Evolutionary conservation across 768 basidiomycete genomes (phyloP).

Genomic region (Cubamyces lactineus): DNA sequence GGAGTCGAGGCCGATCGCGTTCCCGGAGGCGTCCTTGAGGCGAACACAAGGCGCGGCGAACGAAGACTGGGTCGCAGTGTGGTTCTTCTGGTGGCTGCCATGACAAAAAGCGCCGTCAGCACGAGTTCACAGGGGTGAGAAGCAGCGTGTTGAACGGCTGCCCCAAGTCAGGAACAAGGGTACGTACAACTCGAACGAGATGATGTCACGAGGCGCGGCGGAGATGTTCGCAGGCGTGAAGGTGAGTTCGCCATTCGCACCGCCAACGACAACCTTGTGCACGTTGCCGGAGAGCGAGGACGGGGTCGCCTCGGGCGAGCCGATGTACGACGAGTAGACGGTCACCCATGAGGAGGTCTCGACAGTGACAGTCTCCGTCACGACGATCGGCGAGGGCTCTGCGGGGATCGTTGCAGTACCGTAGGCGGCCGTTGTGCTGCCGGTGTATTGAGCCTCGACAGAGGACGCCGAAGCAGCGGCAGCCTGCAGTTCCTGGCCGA

Average conservation of each 20-base stretch:
- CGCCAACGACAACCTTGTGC: slow-evolving; percentile 61
- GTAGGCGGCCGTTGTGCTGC: slow-evolving; percentile 47
- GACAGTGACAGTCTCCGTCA: slow-evolving; percentile 49
- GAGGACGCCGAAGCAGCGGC: slow-evolving; percentile 42
- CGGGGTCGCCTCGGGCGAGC: slow-evolving; percentile 58
- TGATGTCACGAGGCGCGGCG: slow-evolving; percentile 55
- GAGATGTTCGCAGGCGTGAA: slow-evolving; percentile 54
- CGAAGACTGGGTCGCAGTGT: slow-evolving; percentile 64
- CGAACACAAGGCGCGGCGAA: slow-evolving; percentile 62
- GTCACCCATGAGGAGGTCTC: slow-evolving; percentile 53
- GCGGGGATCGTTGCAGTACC: slow-evolving; percentile 56
- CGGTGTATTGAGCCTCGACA: slow-evolving; percentile 28
- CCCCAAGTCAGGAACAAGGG: not conserved
- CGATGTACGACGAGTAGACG: slow-evolving; percentile 57
- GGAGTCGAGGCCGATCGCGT: slow-evolving; percentile 54
- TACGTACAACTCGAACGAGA: slow-evolving; percentile 64
- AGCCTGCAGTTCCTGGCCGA: slow-evolving; percentile 54
- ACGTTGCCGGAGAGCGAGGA: slow-evolving; percentile 48
- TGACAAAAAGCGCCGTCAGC: slow-evolving; percentile 8
- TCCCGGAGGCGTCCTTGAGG: slow-evolving; percentile 40
- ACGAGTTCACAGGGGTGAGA: not conserved
- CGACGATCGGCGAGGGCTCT: slow-evolving; percentile 43
- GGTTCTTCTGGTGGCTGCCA: slow-evolving; percentile 64
- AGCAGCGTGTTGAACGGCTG: no score
- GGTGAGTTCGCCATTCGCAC: slow-evolving; percentile 44